phyloP scores from a whole-genome alignment of 352 stramenopile genomes.

The Blastocystis sp. region DNA sequence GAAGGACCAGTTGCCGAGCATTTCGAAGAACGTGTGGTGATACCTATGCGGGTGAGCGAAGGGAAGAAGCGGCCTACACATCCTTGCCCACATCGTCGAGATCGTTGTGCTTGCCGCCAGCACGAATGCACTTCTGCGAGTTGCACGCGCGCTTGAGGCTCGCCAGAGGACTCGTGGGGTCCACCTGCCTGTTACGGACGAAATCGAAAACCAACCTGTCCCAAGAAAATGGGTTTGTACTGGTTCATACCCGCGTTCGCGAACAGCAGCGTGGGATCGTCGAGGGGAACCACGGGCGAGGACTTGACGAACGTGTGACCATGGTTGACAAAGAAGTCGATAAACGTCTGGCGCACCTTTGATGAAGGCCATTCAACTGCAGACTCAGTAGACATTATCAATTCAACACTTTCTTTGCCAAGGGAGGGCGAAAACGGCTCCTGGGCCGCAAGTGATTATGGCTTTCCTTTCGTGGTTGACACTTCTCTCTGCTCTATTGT shows the following conservation, averaged over 20 bases:
- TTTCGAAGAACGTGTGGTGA: constrained; percentile 99
- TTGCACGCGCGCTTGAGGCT: constrained; percentile 90
- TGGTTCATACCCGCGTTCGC: constrained; percentile 99
- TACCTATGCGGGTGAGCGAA: constrained; percentile 78
- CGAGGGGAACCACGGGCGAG: constrained; percentile 92
- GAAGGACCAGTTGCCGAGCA: constrained; percentile 98
- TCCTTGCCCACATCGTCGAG: constrained; percentile 98
- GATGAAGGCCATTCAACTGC: constrained; percentile 87
- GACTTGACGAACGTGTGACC: constrained; percentile 92
- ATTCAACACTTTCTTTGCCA: neutral
- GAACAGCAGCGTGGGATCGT: constrained; percentile 97
- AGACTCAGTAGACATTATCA: constrained; percentile 60
- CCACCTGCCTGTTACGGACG: constrained; percentile 78
- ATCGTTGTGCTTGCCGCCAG: constrained; percentile 99
- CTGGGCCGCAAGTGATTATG: neutral
- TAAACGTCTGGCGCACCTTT: constrained; percentile 94
- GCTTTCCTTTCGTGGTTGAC: neutral
- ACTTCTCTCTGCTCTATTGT: neutral
- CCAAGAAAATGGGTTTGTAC: constrained; percentile 99
- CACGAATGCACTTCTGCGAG: constrained; percentile 98
- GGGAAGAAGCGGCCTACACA: constrained; percentile 77
- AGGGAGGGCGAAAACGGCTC: neutral
- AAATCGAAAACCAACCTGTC: constrained; percentile 79
- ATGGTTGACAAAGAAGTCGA: constrained; percentile 93
- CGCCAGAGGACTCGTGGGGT: constrained; percentile 88